Conservation (phyloP, 768 basidiomycete genomes). For the Clitopilus passeckerianus region DNA sequence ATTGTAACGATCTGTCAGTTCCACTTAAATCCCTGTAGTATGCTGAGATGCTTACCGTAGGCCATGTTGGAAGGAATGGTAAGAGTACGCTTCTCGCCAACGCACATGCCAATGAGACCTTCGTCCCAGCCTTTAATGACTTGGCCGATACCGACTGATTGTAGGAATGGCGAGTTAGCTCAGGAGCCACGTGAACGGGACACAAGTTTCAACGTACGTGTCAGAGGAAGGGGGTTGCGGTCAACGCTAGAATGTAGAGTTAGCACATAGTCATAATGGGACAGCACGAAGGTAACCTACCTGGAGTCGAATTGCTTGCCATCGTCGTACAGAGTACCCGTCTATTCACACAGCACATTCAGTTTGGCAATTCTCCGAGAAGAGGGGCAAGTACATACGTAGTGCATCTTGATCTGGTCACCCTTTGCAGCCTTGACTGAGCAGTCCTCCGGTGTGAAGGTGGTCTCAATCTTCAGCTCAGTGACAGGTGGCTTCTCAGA, state of each 20-base stretch:
- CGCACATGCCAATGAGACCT: slow-evolving; percentile 80
- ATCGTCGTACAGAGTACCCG: slow-evolving; percentile 66
- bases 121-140: slow-evolving; percentile 87
- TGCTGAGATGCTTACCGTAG: slow-evolving; percentile 59
- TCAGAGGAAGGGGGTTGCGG: slow-evolving; percentile 78
- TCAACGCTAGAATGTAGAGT: slow-evolving; percentile 42
- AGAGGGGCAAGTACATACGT: slow-evolving; percentile 37
- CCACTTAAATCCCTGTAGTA: neutral
- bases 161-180: neutral
- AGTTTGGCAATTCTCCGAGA: neutral
- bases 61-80: slow-evolving; percentile 79
- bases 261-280: neutral
- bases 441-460: slow-evolving; percentile 55
- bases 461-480: slow-evolving; percentile 60
- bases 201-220: slow-evolving; percentile 41
- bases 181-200: slow-evolving; percentile 68
- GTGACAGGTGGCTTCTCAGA: slow-evolving; percentile 30
- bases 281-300: slow-evolving; percentile 24
- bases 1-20: neutral
- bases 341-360: neutral
- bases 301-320: slow-evolving; percentile 92
- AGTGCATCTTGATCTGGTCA: slow-evolving; percentile 71
- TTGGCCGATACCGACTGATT: slow-evolving; percentile 69
- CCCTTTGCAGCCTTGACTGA: slow-evolving; percentile 49
- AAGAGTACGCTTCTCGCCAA: slow-evolving; percentile 82